Evolutionary conservation across 2,329 filamentous ascomycete species (phyloP).

Genomic region (Ceratocystis diversiconidia): DNA sequence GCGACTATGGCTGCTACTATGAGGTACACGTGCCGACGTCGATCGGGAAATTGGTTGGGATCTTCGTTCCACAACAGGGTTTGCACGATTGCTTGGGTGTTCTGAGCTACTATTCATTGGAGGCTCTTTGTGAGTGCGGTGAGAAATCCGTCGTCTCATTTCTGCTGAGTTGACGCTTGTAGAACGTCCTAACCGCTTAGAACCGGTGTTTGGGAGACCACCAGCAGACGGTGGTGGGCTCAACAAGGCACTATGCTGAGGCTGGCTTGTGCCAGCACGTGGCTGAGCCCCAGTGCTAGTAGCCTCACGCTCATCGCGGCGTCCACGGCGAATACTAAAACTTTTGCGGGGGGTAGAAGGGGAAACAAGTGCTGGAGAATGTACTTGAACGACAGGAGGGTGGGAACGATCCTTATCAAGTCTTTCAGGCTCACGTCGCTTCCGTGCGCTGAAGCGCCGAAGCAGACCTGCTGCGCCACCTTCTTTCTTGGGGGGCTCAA

Average conservation of each 20-base stretch:
- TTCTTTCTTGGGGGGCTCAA: conserved; percentile 74
- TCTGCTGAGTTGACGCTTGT: conserved; percentile 87
- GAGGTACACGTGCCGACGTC: conserved; percentile 58
- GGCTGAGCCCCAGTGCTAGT: conserved; percentile 29
- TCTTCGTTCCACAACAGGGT: conserved; percentile 37
- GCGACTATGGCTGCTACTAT: conserved; percentile 74
- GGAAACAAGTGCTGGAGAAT: conserved; percentile 50
- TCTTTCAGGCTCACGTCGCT: conserved; percentile 52
- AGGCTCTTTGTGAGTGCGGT: conserved; percentile 44
- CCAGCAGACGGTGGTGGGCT: conserved; percentile 55
- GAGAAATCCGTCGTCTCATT: conserved; percentile 48
- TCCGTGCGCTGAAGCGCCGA: conserved; percentile 79
- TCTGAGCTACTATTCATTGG: conserved; percentile 69
- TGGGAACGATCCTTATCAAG: conserved; percentile 51
- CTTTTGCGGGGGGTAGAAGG: conserved; percentile 61
- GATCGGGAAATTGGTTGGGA: conserved; percentile 39
- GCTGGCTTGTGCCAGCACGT: conserved; percentile 47
- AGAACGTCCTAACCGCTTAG: conserved; percentile 64
- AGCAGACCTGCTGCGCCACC: conserved; percentile 73
- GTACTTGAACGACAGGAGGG: conserved; percentile 62
- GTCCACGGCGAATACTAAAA: conserved; percentile 60
- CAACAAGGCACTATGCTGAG: conserved; percentile 64
- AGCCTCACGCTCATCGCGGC: conserved; percentile 39
- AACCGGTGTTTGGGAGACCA: conserved; percentile 40
- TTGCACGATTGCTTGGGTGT: conserved; percentile 47